These are phyloP conservation scores for Eucalyptus polyanthemos DNA, from an alignment of 345 rosid species.

Conservation along the genomic window DNA sequence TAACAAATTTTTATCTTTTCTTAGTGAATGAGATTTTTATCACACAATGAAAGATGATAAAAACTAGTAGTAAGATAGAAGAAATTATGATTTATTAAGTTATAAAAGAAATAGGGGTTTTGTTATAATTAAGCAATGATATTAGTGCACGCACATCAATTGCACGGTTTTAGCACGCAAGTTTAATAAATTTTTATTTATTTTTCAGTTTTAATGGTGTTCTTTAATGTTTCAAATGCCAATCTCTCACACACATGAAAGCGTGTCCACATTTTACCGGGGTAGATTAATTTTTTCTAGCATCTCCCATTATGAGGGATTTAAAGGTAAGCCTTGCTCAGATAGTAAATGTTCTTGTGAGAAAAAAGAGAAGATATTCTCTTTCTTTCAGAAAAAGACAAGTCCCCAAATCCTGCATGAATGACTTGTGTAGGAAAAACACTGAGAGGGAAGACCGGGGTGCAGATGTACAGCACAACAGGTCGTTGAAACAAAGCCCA, in stretches of 20 bases:
- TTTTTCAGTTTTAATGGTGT: not conserved
- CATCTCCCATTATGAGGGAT: not conserved
- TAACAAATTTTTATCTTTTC: not conserved
- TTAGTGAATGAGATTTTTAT: not conserved
- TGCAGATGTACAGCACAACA: not conserved
- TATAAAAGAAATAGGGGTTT: not conserved
- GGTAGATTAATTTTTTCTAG: not conserved
- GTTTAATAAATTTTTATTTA: not conserved
- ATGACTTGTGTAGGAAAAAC: not conserved
- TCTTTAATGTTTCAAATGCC: not conserved
- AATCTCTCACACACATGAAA: not conserved
- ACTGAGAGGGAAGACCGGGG: not conserved
- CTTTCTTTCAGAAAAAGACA: not conserved
- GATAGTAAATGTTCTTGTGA: not conserved
- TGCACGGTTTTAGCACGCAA: not conserved
- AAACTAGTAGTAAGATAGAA: not conserved
- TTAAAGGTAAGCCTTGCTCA: not conserved
- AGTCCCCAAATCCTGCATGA: not conserved
- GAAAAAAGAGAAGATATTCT: not conserved
- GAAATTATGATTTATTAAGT: not conserved
- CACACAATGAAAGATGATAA: not conserved
- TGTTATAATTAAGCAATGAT: not conserved
- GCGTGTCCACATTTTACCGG: not conserved
- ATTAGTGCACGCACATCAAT: not conserved
- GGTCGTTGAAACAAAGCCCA: not conserved